Conservation (phyloP, 306 rosid genomes). For the Vachellia collinsii region DNA sequence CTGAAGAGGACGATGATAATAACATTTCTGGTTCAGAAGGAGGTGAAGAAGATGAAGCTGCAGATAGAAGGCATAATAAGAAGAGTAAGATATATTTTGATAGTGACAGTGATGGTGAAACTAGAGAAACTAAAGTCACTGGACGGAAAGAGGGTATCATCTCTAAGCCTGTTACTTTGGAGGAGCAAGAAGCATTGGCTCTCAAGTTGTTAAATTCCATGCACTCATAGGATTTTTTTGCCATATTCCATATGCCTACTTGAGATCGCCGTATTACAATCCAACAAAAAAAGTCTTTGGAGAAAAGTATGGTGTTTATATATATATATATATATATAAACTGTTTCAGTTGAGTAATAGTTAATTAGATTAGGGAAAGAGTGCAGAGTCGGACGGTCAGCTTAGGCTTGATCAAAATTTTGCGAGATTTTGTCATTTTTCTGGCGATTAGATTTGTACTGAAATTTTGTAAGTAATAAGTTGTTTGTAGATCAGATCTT, state of each 20-base stretch:
- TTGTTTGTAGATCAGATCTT: background rate
- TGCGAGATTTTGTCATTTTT: background rate
- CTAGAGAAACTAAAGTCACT: slow-evolving; percentile 44
- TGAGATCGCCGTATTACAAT: background rate
- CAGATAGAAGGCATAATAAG: too few species aligned
- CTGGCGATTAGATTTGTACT: background rate
- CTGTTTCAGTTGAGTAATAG: background rate
- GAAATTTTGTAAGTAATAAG: background rate
- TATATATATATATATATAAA: background rate
- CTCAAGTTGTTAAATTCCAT: slow-evolving; percentile 70
- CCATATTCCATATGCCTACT: background rate
- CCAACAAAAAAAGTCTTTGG: background rate
- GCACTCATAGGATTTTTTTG: slow-evolving; percentile 47
- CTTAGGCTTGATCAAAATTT: background rate
- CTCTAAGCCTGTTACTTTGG: slow-evolving; percentile 49
- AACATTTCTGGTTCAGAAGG: background rate
- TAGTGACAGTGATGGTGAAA: too few species aligned
- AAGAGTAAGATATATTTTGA: too few species aligned
- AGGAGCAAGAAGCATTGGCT: slow-evolving; percentile 83
- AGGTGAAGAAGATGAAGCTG: too few species aligned
- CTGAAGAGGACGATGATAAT: too few species aligned
- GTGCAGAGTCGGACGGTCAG: background rate
- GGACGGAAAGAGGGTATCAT: slow-evolving; percentile 15
- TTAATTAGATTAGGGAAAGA: background rate
- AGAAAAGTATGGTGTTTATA: background rate